phyloP scores from a whole-genome alignment of 768 basidiomycete species.

The Leccinum longicurvipes region DNA sequence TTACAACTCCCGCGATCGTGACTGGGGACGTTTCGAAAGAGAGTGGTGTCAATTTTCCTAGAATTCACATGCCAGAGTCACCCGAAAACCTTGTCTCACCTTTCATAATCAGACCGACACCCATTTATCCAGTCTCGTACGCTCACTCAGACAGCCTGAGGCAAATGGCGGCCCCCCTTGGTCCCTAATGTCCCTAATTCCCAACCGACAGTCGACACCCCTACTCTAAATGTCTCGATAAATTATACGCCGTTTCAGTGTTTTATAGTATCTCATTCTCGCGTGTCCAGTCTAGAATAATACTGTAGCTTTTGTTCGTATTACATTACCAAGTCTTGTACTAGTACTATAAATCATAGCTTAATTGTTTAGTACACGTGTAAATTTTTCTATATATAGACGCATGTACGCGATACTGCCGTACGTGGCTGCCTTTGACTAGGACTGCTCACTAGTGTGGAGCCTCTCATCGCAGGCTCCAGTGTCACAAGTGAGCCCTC shows the following conservation, averaged over 20 bases:
- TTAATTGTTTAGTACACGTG: slow-evolving; percentile 1
- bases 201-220: not conserved
- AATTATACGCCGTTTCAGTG: slow-evolving; percentile 1
- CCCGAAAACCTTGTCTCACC: slow-evolving; percentile 14
- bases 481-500: not conserved
- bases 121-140: slow-evolving; percentile 28
- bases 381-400: slow-evolving; percentile 1
- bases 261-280: slow-evolving; percentile 7
- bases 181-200: not conserved
- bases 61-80: slow-evolving; percentile 3
- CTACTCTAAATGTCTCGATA: not conserved
- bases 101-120: slow-evolving; percentile 27
- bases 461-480: not conserved
- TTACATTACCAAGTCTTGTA: not conserved
- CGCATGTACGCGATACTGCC: not conserved
- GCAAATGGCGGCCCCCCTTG: not conserved
- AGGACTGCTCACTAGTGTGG: no score
- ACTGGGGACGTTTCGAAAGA: slow-evolving; percentile 6
- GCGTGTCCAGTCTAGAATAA: slow-evolving; percentile 6
- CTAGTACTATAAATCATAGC: not conserved
- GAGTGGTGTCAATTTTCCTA: not conserved
- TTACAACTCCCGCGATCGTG: slow-evolving; percentile 3
- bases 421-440: not conserved
- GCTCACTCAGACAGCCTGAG: slow-evolving; percentile 9
- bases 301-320: not conserved